Base-by-base conservation (phyloP, 305 asterid species). In the Fraxinus angustifolia region DNA sequence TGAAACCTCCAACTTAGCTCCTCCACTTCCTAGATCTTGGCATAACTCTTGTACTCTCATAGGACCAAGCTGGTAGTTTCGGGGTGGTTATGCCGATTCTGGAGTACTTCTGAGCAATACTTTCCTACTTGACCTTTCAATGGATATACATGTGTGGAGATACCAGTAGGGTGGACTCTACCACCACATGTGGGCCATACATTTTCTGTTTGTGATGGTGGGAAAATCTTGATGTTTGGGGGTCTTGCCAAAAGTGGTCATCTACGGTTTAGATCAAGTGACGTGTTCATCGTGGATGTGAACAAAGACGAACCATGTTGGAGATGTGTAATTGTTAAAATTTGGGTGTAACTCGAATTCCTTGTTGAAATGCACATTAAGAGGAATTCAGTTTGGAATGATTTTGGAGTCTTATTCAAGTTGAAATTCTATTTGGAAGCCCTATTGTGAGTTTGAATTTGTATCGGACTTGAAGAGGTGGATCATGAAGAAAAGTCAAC, bases 161-260 rank as follows among this genome's bases (percentile, higher is more conserved):
- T 94, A 85, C 97, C 94, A 0, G 95, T 87, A 70, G 40, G 94
- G 23, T 93, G 97, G 98, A 90, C 95, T 77, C 97, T 96, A 75
- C 97, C 98, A 38, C 91, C 97, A 73, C 95, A 97, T 73, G 78
- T 94, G 84, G 98, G 98, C 73, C 97, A 94, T 83, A 90, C 97
- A 0, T 74, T 92, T 38, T 90, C 94, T 11, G 97, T 91, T 33
- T 94, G 92, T 79, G 97, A 94, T 26, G 94, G 97, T 35, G 83
- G 93, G 84, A 93, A 94, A 76, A 94, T 92, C 38, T 87, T 94
- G 86, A 92, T 94, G 98, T 91, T 94, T 82, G 98, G 98, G 7
- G 98, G 98, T 76, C 97, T 94, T 16, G 98, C 96, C 1, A 94
- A 94, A 87, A 94, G 98, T 60, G 97, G 97, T 33, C 94, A 97